These are phyloP conservation scores for Biscutella auriculata DNA, from an alignment of 441 rosid genomes.

Conservation along the genomic window DNA sequence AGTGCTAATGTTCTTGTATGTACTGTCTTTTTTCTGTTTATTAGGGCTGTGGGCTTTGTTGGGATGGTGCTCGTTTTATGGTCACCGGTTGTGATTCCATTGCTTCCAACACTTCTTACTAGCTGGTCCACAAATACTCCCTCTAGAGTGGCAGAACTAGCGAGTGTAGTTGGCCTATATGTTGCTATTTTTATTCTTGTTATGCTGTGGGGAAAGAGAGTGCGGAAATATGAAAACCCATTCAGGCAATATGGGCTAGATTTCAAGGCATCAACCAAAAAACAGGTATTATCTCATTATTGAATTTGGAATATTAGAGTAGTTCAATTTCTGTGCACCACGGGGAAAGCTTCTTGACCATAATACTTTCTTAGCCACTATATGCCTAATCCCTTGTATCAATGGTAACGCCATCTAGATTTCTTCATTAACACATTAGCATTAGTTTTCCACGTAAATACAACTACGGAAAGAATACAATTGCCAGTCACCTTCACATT, in stretches of 20 bases:
- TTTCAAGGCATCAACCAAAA: conserved; percentile 43
- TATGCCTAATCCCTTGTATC: background rate
- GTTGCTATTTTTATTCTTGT: conserved; percentile 64
- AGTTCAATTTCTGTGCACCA: background rate
- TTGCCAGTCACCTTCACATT: background rate
- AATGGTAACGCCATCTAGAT: background rate
- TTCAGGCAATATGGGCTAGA: conserved; percentile 74
- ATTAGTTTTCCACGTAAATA: background rate
- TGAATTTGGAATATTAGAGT: background rate
- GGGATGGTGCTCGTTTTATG: conserved; percentile 82
- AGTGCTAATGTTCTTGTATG: background rate
- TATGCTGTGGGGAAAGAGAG: conserved; percentile 76
- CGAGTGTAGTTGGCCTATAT: conserved; percentile 69
- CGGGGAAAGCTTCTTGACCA: background rate
- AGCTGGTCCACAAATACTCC: conserved; percentile 70
- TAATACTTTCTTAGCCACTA: background rate
- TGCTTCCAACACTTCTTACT: conserved; percentile 75
- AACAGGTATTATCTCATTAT: conserved; percentile 20
- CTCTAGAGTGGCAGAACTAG: conserved; percentile 59
- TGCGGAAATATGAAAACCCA: conserved; percentile 71
- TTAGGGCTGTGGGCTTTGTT: conserved; percentile 67
- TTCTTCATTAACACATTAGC: background rate
- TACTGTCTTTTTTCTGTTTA: conserved; percentile 8
- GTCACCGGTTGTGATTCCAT: conserved; percentile 80
- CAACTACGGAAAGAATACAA: background rate